Evolutionary conservation across 192 early-diverging fungal genomes (phyloP).

Genomic region (Mortierella hygrophila): DNA sequence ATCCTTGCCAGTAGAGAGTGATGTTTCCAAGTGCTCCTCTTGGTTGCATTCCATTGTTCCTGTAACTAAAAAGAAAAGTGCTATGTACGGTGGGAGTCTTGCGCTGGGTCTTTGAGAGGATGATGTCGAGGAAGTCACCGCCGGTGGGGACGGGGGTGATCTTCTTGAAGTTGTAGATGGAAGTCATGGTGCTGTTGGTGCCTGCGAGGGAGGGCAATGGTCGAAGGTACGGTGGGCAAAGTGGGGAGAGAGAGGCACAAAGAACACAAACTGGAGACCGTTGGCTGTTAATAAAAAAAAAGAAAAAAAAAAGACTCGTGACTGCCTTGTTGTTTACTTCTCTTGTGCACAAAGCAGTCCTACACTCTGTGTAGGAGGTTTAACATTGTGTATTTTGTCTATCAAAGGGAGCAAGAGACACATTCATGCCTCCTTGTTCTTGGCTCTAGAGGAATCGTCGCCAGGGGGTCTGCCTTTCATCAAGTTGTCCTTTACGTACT

Average conservation of each 20-base stretch:
- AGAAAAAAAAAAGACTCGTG: background rate
- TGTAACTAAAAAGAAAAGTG: too few relatives aligned
- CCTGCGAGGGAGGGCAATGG: background rate
- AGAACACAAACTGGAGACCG: slow-evolving; percentile 9
- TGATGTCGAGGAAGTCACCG: slow-evolving; percentile 96
- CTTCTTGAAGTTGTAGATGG: slow-evolving; percentile 96
- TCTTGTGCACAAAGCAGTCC: background rate
- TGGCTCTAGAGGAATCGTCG: background rate
- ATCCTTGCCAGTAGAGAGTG: background rate
- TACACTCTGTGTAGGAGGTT: too few relatives aligned
- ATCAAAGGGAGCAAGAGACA: background rate
- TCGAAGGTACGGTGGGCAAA: background rate
- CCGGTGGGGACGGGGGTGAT: slow-evolving; percentile 93
- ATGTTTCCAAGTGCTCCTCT: slow-evolving; percentile 84
- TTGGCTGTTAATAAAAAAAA: background rate
- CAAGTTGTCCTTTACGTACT: slow-evolving; percentile 39
- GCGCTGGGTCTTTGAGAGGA: slow-evolving; percentile 96
- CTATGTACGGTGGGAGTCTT: slow-evolving; percentile 90
- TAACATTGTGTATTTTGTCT: background rate
- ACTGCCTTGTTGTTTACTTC: slow-evolving; percentile 8
- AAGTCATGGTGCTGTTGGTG: slow-evolving; percentile 14
- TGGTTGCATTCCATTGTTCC: slow-evolving; percentile 73
- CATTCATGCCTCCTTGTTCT: background rate
- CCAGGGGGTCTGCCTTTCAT: background rate
- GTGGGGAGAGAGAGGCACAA: slow-evolving; percentile 2